Percentiles rank a stretch among this genome's conserved stretches.
These are phyloP conservation scores for Sarocladium strictum DNA, from an alignment of 2,329 filamentous ascomycete genomes.

Conservation along the genomic window DNA sequence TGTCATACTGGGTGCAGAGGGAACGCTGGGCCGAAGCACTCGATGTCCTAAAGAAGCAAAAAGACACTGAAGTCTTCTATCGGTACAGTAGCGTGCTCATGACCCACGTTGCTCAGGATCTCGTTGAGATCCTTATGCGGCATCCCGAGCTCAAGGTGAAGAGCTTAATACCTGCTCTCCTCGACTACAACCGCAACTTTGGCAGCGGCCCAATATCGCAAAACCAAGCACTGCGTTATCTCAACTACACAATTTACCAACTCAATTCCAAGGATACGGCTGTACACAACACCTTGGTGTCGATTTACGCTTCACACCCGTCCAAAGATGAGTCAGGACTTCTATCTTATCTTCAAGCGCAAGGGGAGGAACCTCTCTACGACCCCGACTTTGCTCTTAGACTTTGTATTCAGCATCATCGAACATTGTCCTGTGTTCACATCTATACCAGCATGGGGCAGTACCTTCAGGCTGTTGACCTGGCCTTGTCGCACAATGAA, in stretches of 20 bases:
- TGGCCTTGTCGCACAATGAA: conserved; percentile 84
- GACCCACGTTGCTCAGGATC: conserved; percentile 74
- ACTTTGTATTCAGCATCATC: conserved; percentile 88
- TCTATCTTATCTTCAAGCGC: conserved; percentile 82
- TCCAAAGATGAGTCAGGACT: conserved; percentile 80
- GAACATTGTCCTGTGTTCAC: conserved; percentile 90
- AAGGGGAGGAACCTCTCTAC: conserved; percentile 80
- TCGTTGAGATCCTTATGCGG: conserved; percentile 94
- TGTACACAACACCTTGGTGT: conserved; percentile 94
- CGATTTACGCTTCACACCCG: conserved; percentile 84
- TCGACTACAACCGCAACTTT: conserved; percentile 84
- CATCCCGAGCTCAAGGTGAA: conserved; percentile 79
- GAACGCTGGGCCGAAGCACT: conserved; percentile 88
- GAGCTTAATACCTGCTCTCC: conserved; percentile 83
- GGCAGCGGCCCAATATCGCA: conserved; percentile 56
- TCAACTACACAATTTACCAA: conserved; percentile 89
- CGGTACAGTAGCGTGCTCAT: conserved; percentile 96
- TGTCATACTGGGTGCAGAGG: conserved; percentile 95
- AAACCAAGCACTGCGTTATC: conserved; percentile 91
- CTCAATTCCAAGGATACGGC: conserved; percentile 74
- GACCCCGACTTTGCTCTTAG: conserved; percentile 95
- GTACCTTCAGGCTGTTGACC: conserved; percentile 85
- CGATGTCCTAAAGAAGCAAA: conserved; percentile 86
- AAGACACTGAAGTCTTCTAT: conserved; percentile 88
- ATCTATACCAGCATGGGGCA: conserved; percentile 97